phyloP scores from a whole-genome alignment of 495 filamentous ascomycete genomes.

The Neurospora intermedia region DNA sequence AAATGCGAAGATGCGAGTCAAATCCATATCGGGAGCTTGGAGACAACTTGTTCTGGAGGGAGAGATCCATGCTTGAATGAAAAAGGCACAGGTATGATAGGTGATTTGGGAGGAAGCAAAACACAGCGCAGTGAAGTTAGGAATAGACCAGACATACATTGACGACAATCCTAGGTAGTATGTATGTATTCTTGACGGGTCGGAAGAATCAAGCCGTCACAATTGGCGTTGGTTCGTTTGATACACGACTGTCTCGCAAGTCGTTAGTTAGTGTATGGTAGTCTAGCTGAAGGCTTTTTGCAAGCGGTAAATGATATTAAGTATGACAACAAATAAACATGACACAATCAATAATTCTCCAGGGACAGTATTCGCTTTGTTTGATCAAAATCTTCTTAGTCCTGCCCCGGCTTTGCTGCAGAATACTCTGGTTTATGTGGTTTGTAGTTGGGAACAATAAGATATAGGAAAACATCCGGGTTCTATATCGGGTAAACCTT shows the following conservation, averaged over 20 bases:
- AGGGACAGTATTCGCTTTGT: not conserved
- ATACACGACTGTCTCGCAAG: not conserved
- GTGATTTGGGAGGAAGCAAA: not conserved
- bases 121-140: not conserved
- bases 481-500: no score
- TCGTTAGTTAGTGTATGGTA: not conserved
- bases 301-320: not conserved
- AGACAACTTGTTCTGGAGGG: not conserved
- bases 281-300: not conserved
- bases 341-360: not conserved
- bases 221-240: not conserved
- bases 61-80: not conserved
- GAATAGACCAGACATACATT: not conserved
- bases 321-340: not conserved
- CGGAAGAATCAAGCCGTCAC: not conserved
- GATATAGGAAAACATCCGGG: no score
- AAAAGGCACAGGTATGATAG: not conserved
- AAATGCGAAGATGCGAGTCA: not conserved
- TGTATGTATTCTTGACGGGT: not conserved
- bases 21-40: not conserved
- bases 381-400: not conserved
- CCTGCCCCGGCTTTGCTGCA: not conserved
- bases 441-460: no score
- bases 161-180: not conserved
- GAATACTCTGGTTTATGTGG: no score